Evolutionary conservation across 1,284 basidiomycete species (phyloP).

Genomic region (Marasmius sp.): DNA sequence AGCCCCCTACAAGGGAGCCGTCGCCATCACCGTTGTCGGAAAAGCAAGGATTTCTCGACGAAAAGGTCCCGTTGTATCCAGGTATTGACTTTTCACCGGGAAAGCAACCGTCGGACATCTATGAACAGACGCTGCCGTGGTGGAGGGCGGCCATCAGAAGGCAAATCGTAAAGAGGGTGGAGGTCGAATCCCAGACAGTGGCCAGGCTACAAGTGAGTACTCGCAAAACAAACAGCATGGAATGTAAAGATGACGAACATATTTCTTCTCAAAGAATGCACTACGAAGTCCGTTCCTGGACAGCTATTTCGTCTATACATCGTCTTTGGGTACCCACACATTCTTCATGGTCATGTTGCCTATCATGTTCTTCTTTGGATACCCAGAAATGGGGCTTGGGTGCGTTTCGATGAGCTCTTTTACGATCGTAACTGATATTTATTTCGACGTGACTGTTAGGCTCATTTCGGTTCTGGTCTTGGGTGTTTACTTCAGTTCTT

Average conservation of each 20-base stretch:
- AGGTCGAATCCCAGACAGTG: conserved; percentile 66
- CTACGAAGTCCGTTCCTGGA: conserved; percentile 77
- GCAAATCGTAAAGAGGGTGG: conserved; percentile 57
- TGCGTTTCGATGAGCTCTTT: conserved; percentile 36
- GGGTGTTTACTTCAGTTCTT: conserved; percentile 84
- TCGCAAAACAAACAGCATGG: too few relatives aligned
- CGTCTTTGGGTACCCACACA: conserved; percentile 87
- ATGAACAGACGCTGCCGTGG: conserved; percentile 58
- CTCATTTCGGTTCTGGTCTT: conserved; percentile 73
- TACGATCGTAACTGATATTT: conserved; percentile 1
- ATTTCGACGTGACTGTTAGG: conserved; percentile 34
- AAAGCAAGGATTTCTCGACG: neutral
- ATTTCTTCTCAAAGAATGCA: conserved; percentile 36
- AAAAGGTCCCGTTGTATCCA: neutral
- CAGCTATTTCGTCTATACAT: conserved; percentile 88
- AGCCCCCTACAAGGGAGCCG: neutral
- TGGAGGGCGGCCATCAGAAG: conserved; percentile 73
- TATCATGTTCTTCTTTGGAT: conserved; percentile 86
- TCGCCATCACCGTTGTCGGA: neutral
- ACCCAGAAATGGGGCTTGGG: conserved; percentile 71
- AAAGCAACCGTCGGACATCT: conserved; percentile 49
- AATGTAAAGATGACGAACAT: neutral
- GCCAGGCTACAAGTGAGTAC: conserved; percentile 69
- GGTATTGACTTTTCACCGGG: conserved; percentile 16
- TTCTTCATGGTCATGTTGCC: conserved; percentile 94